Evolutionary conservation across 148 eudicot genomes (phyloP).

Genomic region (Cornus suecica): DNA sequence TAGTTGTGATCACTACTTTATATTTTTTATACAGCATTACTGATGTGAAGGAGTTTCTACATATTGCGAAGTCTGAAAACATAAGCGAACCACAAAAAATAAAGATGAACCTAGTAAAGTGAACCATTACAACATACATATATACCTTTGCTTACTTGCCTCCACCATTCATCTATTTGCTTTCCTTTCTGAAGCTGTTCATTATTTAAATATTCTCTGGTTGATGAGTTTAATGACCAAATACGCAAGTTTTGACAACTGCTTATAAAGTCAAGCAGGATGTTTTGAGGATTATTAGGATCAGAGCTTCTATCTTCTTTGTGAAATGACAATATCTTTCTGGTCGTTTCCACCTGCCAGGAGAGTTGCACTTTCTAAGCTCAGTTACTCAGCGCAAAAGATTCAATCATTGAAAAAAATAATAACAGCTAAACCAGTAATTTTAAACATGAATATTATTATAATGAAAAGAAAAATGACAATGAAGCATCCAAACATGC

Average conservation of each 20-base stretch:
- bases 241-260: constrained; percentile 90
- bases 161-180: constrained; percentile 99
- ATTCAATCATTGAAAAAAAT: constrained; percentile 1
- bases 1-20: no score
- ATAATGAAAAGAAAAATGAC: background rate
- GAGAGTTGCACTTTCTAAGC: constrained; percentile 2
- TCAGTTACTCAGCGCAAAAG: constrained; percentile 10
- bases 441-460: background rate
- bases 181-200: constrained; percentile 98
- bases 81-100: background rate
- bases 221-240: constrained; percentile 76
- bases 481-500: background rate
- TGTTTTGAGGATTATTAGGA: constrained; percentile 72
- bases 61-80: background rate
- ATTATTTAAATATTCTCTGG: constrained; percentile 70
- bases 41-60: background rate
- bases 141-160: constrained; percentile 88
- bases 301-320: constrained; percentile 81
- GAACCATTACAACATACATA: background rate
- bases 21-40: no score
- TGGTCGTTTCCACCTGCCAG: constrained; percentile 74
- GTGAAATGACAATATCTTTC: constrained; percentile 84
- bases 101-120: background rate
- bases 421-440: background rate
- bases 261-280: constrained; percentile 90